These are phyloP conservation scores for Lachnellula cervina DNA, from an alignment of 2,329 filamentous ascomycete genomes.

Conservation along the genomic window DNA sequence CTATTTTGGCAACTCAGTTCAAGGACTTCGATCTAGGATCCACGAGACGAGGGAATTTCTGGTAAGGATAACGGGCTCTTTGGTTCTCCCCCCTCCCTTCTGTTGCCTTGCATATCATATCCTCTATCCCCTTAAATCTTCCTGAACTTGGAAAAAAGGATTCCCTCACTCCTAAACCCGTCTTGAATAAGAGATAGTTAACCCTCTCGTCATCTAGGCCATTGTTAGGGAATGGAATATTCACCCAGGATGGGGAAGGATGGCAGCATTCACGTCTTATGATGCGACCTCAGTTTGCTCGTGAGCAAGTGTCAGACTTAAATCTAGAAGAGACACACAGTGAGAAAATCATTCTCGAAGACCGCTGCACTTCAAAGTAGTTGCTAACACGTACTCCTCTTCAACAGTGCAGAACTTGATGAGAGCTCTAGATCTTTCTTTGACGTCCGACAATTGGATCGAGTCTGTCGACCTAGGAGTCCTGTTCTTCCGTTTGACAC, in stretches of 20 bases:
- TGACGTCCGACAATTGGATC: constrained; percentile 47
- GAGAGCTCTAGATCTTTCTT: constrained; percentile 54
- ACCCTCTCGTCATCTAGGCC: constrained; percentile 3
- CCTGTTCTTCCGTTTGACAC: constrained; percentile 55
- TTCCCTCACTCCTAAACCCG: too few relatives aligned
- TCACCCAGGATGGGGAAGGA: constrained; percentile 27
- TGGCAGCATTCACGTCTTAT: constrained; percentile 36
- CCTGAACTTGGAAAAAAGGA: too few relatives aligned
- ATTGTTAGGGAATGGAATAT: constrained; percentile 30
- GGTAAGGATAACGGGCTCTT: too few relatives aligned
- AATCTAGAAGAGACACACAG: too few relatives aligned
- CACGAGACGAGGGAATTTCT: constrained; percentile 54
- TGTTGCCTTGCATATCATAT: too few relatives aligned
- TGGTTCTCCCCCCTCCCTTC: too few relatives aligned
- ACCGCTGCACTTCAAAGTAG: too few relatives aligned
- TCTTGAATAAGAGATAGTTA: too few relatives aligned
- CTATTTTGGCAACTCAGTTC: constrained; percentile 49
- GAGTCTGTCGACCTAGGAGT: constrained; percentile 54
- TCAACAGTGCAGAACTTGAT: constrained; percentile 44
- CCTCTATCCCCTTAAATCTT: too few relatives aligned
- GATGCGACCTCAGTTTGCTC: constrained; percentile 50
- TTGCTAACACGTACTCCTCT: too few relatives aligned
- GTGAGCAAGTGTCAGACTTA: constrained; percentile 59
- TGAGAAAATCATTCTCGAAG: too few relatives aligned
- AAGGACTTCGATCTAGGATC: constrained; percentile 43